These are phyloP conservation scores for Alternaria brassicicola DNA, from an alignment of 2,329 filamentous ascomycete genomes.

Conservation along the genomic window DNA sequence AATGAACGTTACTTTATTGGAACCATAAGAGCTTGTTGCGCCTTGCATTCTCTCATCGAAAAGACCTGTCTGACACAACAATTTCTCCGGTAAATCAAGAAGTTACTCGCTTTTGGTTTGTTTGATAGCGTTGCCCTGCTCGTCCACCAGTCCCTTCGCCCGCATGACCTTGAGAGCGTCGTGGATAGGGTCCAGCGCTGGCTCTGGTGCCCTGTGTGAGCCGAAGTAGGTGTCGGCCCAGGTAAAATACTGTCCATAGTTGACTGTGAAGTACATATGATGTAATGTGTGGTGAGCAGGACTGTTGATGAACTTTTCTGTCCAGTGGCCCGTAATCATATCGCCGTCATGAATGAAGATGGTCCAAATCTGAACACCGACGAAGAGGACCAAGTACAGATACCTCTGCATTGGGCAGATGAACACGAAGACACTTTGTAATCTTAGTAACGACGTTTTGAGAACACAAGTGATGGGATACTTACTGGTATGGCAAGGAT, in stretches of 20 bases:
- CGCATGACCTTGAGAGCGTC: slow-evolving; percentile 15
- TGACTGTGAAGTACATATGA: slow-evolving; percentile 16
- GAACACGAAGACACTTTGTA: slow-evolving; percentile 6
- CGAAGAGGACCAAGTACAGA: slow-evolving; percentile 12
- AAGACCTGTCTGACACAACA: background rate
- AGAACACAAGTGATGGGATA: background rate
- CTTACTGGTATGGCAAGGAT: slow-evolving; percentile 13
- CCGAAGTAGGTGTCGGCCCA: slow-evolving; percentile 11
- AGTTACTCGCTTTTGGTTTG: slow-evolving; percentile 10
- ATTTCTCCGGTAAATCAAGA: background rate
- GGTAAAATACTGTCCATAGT: slow-evolving; percentile 13
- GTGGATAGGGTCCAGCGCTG: slow-evolving; percentile 9
- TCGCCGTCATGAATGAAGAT: slow-evolving; percentile 14
- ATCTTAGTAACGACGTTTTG: background rate
- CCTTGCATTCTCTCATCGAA: background rate
- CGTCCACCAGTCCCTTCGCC: slow-evolving; percentile 7
- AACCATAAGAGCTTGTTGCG: background rate
- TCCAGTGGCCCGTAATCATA: slow-evolving; percentile 12
- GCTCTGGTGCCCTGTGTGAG: slow-evolving; percentile 7
- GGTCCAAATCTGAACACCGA: slow-evolving; percentile 9
- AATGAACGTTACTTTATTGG: background rate
- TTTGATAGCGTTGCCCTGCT: slow-evolving; percentile 8
- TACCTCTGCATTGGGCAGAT: slow-evolving; percentile 13
- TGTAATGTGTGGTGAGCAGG: slow-evolving; percentile 12
- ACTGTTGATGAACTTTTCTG: slow-evolving; percentile 11